phyloP scores from a whole-genome alignment of 139 green algal species.

The Picochlorum costavermella region DNA sequence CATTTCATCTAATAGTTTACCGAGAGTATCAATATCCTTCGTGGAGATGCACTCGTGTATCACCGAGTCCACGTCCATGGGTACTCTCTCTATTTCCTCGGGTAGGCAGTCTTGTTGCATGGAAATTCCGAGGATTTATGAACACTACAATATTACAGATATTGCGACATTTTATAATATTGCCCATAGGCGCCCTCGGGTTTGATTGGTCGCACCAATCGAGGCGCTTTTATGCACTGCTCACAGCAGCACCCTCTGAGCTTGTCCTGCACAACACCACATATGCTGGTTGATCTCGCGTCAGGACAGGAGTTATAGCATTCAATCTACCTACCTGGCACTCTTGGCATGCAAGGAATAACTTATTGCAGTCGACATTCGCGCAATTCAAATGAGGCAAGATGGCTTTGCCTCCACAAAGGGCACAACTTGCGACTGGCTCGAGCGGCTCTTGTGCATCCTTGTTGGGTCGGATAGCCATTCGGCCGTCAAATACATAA shows the following conservation, averaged over 20 bases:
- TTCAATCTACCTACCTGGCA: conserved; percentile 32
- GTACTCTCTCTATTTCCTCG: too few relatives aligned
- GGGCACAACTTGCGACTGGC: conserved; percentile 57
- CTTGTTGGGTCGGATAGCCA: conserved; percentile 62
- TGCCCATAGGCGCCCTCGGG: conserved; percentile 42
- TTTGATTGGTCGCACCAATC: conserved; percentile 70
- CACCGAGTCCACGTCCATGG: too few relatives aligned
- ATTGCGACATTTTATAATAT: conserved; percentile 10
- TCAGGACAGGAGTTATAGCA: too few relatives aligned
- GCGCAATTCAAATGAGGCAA: conserved; percentile 91
- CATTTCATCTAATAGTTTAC: too few relatives aligned
- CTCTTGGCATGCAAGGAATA: conserved; percentile 73
- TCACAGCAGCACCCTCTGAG: conserved; percentile 71
- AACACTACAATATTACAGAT: background rate
- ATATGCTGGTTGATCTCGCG: too few relatives aligned
- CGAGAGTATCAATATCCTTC: too few relatives aligned
- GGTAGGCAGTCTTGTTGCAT: too few relatives aligned
- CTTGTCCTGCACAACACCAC: background rate
- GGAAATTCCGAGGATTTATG: too few relatives aligned
- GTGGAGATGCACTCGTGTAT: too few relatives aligned
- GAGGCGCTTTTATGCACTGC: conserved; percentile 56
- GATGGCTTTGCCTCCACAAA: conserved; percentile 53
- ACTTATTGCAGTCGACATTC: conserved; percentile 78
- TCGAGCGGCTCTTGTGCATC: conserved; percentile 22
- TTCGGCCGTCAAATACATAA: conserved; percentile 94